Conservation (phyloP, 805 yeast genomes). For the Hanseniaspora mollemarum region DNA sequence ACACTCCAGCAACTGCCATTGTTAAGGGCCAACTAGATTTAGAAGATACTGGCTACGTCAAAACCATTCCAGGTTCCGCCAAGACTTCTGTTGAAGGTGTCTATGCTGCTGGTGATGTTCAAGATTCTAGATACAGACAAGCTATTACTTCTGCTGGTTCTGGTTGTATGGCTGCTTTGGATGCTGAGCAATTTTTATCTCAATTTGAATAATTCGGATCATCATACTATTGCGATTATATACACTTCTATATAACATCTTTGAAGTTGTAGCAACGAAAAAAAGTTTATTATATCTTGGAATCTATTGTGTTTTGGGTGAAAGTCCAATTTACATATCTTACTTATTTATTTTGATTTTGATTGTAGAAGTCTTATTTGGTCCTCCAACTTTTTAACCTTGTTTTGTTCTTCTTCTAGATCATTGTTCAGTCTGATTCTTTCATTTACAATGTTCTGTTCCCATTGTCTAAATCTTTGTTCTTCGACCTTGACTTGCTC, state of each 20-base stretch:
- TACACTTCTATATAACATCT: no score
- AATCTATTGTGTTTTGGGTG: no score
- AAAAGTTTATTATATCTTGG: no score
- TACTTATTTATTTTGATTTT: slow-evolving; percentile 38
- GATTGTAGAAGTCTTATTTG: slow-evolving; percentile 54
- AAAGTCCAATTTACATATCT: no score
- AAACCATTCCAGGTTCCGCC: slow-evolving; percentile 82
- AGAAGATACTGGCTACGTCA: slow-evolving; percentile 79
- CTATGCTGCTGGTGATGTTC: slow-evolving; percentile 98
- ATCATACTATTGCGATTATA: no score
- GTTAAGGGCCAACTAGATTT: slow-evolving; percentile 68
- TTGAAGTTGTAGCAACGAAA: no score
- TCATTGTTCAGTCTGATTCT: slow-evolving; percentile 89
- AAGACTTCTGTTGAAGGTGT: slow-evolving; percentile 79
- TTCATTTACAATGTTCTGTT: slow-evolving; percentile 87
- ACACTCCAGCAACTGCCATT: slow-evolving; percentile 83
- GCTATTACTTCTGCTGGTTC: slow-evolving; percentile 99
- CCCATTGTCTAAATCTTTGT: slow-evolving; percentile 97
- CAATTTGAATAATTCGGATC: slow-evolving; percentile 42
- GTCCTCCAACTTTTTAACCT: slow-evolving; percentile 62
- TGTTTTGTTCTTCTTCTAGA: slow-evolving; percentile 74
- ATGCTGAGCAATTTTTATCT: slow-evolving; percentile 73
- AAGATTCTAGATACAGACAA: slow-evolving; percentile 93
- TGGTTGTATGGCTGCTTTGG: slow-evolving; percentile 98
- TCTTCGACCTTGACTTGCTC: slow-evolving; percentile 96